Percentiles rank a stretch among this genome's conserved stretches.
Evolutionary conservation across 2,329 filamentous ascomycete species (phyloP).

Genomic region (Sporothrix brasiliensis): DNA sequence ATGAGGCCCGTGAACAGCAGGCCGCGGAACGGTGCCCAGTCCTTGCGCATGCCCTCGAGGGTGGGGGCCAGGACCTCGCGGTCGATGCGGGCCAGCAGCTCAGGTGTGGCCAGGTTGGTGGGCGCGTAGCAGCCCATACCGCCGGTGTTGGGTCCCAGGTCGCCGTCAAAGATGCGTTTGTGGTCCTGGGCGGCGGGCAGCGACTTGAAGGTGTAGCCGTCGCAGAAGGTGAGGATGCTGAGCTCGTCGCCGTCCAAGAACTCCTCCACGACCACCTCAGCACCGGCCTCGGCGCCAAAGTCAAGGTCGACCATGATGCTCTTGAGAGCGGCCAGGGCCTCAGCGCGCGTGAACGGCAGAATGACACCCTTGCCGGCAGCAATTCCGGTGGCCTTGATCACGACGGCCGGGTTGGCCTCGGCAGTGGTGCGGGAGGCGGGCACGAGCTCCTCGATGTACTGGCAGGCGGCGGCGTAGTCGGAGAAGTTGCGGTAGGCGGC

Average conservation of each 20-base stretch:
- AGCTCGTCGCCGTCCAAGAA: conserved; percentile 89
- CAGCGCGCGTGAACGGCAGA: conserved; percentile 77
- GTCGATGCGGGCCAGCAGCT: conserved; percentile 77
- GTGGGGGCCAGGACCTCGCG: conserved; percentile 85
- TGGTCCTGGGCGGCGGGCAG: conserved; percentile 94
- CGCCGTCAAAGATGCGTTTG: conserved; percentile 90
- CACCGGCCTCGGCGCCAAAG: conserved; percentile 77
- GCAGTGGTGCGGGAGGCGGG: conserved; percentile 27
- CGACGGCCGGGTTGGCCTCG: conserved; percentile 70
- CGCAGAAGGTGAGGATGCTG: conserved; percentile 87
- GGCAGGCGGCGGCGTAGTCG: conserved; percentile 69
- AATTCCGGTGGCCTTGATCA: conserved; percentile 88
- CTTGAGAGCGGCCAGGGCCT: conserved; percentile 78
- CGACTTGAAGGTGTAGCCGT: conserved; percentile 80
- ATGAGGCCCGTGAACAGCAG: conserved; percentile 90
- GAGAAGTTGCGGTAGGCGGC: conserved; percentile 89
- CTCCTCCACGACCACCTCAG: conserved; percentile 95
- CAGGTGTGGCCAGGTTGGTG: conserved; percentile 75
- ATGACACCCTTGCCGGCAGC: conserved; percentile 96
- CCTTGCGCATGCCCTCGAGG: conserved; percentile 81
- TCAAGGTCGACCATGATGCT: conserved; percentile 89
- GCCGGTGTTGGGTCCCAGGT: conserved; percentile 89
- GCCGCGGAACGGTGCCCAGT: conserved; percentile 73
- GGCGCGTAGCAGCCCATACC: conserved; percentile 98
- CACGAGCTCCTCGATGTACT: conserved; percentile 62